Conservation (phyloP, 2,329 filamentous ascomycete genomes). For the Chalaropsis ovoidea region DNA sequence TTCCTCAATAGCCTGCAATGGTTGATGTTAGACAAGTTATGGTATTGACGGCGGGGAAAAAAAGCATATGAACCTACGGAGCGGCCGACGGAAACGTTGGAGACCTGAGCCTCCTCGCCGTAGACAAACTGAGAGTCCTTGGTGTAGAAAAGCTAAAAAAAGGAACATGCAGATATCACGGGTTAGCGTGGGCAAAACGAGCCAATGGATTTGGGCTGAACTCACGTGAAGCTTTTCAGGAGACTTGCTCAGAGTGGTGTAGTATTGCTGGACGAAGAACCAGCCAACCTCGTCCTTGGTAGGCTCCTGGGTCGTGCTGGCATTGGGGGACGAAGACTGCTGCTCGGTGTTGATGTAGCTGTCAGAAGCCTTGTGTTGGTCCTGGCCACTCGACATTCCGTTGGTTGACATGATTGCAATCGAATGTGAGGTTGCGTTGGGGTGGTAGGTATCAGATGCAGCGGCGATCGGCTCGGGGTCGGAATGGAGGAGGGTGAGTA, state of each 20-base stretch:
- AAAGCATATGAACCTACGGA: slow-evolving; percentile 44
- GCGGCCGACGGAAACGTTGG: slow-evolving; percentile 76
- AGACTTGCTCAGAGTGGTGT: slow-evolving; percentile 88
- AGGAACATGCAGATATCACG: slow-evolving; percentile 7
- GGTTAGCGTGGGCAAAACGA: background rate
- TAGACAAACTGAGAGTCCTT: slow-evolving; percentile 93
- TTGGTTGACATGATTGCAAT: slow-evolving; percentile 44
- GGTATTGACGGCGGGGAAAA: background rate
- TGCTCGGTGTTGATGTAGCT: slow-evolving; percentile 31
- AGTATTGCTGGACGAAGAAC: slow-evolving; percentile 99
- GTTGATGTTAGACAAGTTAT: slow-evolving; percentile 25
- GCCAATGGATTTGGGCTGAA: slow-evolving; percentile 25
- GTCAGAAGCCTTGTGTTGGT: slow-evolving; percentile 33
- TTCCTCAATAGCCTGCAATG: slow-evolving; percentile 76
- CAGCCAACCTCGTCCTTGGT: slow-evolving; percentile 93
- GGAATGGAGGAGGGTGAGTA: slow-evolving; percentile 3
- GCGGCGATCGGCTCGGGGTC: slow-evolving; percentile 8
- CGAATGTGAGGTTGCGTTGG: slow-evolving; percentile 15
- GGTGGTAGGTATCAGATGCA: slow-evolving; percentile 1
- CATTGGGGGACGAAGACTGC: slow-evolving; percentile 11
- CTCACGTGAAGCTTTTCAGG: slow-evolving; percentile 82
- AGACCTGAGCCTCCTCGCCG: slow-evolving; percentile 79
- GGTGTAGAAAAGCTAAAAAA: slow-evolving; percentile 72
- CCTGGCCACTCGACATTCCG: slow-evolving; percentile 42
- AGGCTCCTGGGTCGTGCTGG: slow-evolving; percentile 38